A percentile compares a stretch with the other conserved stretches of the same genome.
Conservation (phyloP, 2,329 filamentous ascomycete species). For the Colletotrichum sp. region DNA sequence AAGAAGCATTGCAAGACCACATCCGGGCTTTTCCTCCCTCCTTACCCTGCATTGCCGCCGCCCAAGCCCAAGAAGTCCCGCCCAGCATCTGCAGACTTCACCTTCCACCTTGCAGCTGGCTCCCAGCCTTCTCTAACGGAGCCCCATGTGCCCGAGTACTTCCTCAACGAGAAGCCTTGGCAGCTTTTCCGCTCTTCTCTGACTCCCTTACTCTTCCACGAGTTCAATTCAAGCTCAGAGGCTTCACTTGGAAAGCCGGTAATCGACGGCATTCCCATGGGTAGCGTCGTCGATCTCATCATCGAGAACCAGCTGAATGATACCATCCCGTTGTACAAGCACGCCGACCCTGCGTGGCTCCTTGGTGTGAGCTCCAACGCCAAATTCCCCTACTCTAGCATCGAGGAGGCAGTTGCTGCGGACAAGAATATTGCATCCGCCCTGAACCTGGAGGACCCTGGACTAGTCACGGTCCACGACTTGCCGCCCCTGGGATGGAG, state of each 20-base stretch:
- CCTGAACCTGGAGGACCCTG: background rate
- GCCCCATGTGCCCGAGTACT: background rate
- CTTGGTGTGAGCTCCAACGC: constrained; percentile 9
- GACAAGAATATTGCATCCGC: background rate
- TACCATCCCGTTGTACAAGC: constrained; percentile 25
- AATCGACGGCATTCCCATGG: background rate
- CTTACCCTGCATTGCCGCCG: constrained; percentile 12
- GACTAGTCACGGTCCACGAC: constrained; percentile 1
- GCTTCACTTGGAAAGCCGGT: background rate
- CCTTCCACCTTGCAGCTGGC: background rate
- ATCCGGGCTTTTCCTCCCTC: constrained; percentile 2
- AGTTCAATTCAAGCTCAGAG: background rate
- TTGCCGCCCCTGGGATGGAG: constrained; percentile 13
- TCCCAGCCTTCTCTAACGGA: constrained; percentile 2
- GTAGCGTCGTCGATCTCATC: constrained; percentile 21
- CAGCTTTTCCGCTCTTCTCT: constrained; percentile 18
- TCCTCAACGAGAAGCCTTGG: constrained; percentile 18
- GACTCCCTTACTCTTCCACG: constrained; percentile 22
- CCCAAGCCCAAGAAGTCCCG: constrained; percentile 12
- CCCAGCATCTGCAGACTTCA: constrained; percentile 13
- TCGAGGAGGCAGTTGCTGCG: background rate
- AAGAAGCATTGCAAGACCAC: constrained; percentile 14
- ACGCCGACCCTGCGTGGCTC: constrained; percentile 24
- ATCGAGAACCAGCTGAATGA: constrained; percentile 13
- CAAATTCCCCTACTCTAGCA: constrained; percentile 2